Evolutionary conservation across 176 grass and related monocot species (phyloP), one percentile per base, ranked within the genome.

Genomic region (Bolboschoenus planiculmis): DNA sequence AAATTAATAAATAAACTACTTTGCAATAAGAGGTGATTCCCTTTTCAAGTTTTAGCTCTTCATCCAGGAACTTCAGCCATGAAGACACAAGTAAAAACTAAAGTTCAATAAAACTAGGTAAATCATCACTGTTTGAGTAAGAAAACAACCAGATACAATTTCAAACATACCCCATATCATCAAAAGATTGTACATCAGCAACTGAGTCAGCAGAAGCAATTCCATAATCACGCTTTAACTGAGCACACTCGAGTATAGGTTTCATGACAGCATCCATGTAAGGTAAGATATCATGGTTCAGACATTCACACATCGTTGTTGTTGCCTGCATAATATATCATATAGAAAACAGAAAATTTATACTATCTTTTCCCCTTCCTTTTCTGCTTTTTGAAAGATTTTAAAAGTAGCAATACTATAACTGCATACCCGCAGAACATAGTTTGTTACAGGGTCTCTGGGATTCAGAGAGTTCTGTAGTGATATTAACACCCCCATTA

Each of bases 181-280:
- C 92, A 53, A 93, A 95, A 33, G 86, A 61, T 56, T 93, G 87
- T 87, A 91, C 89, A 39, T 99, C 93, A 78, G 89, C 89, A 88
- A 91, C 88, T 56, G 92, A 95, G 75, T 88, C 90, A 30, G 92
- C 91, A 33, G 89, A 95, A 63, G 93, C 91, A 80, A 95, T 90
- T 43, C 87, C 94, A 15, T 93, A 89, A 86, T 95, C 96, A 61
- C 89, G 91, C 82, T 99, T 93, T 80, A 99, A 84, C 72, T 95
- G 96, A 87, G 88, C 93, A 84, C 91, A 99, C 72, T 93, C 85
- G 82, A 99, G 96, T 72, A 99, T 87, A 27, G 91, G 92, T 66
- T 93, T 91, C 89, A 99, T 99, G 83, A 99, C 87, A 40, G 90
- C 85, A 61, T 40, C 87, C 96, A 99, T 95, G 83, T 99, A 99